Evolutionary conservation across 495 filamentous ascomycete genomes (phyloP).

Genomic region (Tuber borchii): DNA sequence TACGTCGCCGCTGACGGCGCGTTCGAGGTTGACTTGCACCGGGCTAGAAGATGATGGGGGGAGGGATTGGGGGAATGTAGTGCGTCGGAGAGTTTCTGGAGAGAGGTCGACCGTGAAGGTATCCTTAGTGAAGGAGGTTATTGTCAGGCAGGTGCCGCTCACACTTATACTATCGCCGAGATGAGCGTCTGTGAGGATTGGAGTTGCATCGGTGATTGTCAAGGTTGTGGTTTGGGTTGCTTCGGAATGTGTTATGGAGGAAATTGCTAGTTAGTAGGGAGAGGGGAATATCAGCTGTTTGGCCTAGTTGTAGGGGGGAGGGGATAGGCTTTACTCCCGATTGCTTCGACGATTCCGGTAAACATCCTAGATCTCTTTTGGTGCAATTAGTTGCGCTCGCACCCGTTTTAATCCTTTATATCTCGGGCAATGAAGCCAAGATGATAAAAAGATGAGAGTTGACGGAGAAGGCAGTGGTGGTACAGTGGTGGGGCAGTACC

Average conservation of each 20-base stretch:
- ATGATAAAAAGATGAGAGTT: not conserved
- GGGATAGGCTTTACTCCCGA: slow-evolving; percentile 63
- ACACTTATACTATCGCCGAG: slow-evolving; percentile 88
- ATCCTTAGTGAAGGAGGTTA: slow-evolving; percentile 52
- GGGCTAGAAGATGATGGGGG: slow-evolving; percentile 24
- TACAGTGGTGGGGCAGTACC: not conserved
- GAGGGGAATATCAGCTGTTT: slow-evolving; percentile 28
- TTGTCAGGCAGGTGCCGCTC: slow-evolving; percentile 91
- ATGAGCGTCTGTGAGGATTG: slow-evolving; percentile 73
- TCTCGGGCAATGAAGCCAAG: no score
- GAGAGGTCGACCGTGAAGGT: slow-evolving; percentile 91
- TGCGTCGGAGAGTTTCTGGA: slow-evolving; percentile 92
- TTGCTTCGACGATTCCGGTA: slow-evolving; percentile 90
- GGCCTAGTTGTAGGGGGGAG: not conserved
- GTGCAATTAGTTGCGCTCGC: not conserved
- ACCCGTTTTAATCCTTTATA: not conserved
- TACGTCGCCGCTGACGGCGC: slow-evolving; percentile 77
- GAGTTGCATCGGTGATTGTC: slow-evolving; percentile 68
- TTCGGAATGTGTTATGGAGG: slow-evolving; percentile 71
- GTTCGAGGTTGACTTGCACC: slow-evolving; percentile 75
- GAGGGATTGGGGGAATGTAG: slow-evolving; percentile 67
- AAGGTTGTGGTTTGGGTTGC: slow-evolving; percentile 79
- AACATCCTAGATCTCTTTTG: slow-evolving; percentile 62
- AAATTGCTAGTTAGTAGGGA: slow-evolving; percentile 57
- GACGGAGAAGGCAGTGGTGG: not conserved